Evolutionary conservation across 331 rosid species (phyloP), one percentile per base, ranked within the genome.

Genomic region (Quercus tomentella): DNA sequence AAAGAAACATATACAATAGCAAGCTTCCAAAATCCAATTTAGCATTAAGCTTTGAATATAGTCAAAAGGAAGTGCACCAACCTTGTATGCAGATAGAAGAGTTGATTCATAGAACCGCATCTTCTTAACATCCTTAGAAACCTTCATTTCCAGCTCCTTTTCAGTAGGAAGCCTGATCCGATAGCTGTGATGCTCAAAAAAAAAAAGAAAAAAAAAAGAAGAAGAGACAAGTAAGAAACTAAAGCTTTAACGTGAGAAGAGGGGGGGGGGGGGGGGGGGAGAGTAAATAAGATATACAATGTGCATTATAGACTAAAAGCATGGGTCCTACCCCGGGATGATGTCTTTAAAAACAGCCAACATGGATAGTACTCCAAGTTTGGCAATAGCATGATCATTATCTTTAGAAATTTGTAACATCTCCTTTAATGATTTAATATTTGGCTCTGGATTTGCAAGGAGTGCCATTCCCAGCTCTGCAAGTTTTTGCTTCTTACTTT

Each of bases 121-220:
- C 90, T 93, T 96, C 84, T 87, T 88, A 74, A 96, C 91, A 78
- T 89, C 86, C 89, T 93, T 96, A 52, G 97, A 93, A 74, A 96
- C 97, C 86, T 96, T 96, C 97, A 96, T 93, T 77, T 96, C 97
- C 56, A 84, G 82, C 86, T 96, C 99, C 85, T 96, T 96, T 83
- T 93, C 99, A 41, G 98, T 90, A 41, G 98, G 99, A 84, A 96
- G 94, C 89, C 99, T 89, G 55, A 96, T 91, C 69, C 92, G 96
- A 55, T 93, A 96, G 79, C 99, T 96, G 96, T 54, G 76, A 79
- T 76, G 77, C 70, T 79, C 52, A 85, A 84, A 72, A 79, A n/a
- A 73, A 76, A 71, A 72, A 72, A 21, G 18, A 23, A 58, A 4
- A 15, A n/a, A 63, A 26, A n/a, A 37, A 51, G n/a, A 15, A n/a